Evolutionary conservation across 2,329 filamentous ascomycete species (phyloP).

Genomic region (Penicillium paneum): DNA sequence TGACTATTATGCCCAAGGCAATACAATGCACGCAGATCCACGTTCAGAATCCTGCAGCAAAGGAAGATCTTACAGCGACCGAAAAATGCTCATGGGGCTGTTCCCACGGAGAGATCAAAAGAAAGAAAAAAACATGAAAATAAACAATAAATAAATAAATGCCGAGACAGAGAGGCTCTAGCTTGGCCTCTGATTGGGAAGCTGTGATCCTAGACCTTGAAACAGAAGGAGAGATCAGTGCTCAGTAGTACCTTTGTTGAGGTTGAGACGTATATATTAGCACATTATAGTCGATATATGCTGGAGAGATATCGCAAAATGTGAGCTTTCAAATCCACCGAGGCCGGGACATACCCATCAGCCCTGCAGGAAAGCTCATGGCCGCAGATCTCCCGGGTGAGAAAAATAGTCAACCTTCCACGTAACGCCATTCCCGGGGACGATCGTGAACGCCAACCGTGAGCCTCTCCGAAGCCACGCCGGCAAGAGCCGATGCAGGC

Average conservation of each 20-base stretch:
- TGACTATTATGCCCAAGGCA: neutral
- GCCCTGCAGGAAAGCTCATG: slow-evolving; percentile 8
- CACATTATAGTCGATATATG: neutral
- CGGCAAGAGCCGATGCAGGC: slow-evolving; percentile 23
- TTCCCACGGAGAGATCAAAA: neutral
- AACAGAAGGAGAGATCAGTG: neutral
- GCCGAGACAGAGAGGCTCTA: neutral
- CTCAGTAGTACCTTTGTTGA: neutral
- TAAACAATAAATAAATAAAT: neutral
- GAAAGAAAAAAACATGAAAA: no score
- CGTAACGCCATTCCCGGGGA: slow-evolving; percentile 7
- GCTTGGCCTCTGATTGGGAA: neutral
- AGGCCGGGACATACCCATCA: neutral
- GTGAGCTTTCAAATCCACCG: neutral
- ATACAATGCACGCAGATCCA: neutral
- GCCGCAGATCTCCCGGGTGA: slow-evolving; percentile 9
- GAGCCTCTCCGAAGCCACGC: slow-evolving; percentile 21
- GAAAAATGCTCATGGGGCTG: slow-evolving; percentile 3
- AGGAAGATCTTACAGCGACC: neutral
- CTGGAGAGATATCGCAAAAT: neutral
- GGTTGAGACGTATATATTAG: neutral
- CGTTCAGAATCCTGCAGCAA: neutral
- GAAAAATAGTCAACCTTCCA: slow-evolving; percentile 1
- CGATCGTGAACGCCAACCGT: slow-evolving; percentile 14
- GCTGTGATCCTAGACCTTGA: neutral